phyloP scores from a whole-genome alignment of 768 basidiomycete species.

The Trametes elegans region DNA sequence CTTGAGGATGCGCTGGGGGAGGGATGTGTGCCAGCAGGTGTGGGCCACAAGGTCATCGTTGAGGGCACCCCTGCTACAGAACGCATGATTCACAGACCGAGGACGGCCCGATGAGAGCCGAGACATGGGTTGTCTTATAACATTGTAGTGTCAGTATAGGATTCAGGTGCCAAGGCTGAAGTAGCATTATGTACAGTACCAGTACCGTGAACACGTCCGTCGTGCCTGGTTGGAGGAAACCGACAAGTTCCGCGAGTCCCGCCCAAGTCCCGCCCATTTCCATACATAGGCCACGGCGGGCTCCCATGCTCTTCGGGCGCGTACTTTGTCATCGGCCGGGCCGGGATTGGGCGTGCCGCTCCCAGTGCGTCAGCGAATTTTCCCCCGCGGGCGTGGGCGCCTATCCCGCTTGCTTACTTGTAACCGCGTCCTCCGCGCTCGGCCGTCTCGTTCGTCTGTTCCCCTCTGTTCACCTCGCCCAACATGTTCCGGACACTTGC shows the following conservation, averaged over 20 bases:
- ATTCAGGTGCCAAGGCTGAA: too few species aligned
- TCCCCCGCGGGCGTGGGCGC: neutral
- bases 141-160: too few species aligned
- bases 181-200: too few species aligned
- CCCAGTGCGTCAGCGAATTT: conserved; percentile 17
- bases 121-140: too few species aligned
- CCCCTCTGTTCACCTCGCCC: neutral
- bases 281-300: neutral
- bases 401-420: conserved; percentile 6
- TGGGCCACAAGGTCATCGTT: conserved; percentile 64
- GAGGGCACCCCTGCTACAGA: conserved; percentile 47
- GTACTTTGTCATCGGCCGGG: conserved; percentile 10
- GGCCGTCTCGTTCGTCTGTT: neutral
- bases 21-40: conserved; percentile 75
- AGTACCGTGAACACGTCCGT: too few species aligned
- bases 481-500: conserved; percentile 55
- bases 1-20: conserved; percentile 69
- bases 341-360: neutral
- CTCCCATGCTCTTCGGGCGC: conserved; percentile 5
- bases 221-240: too few species aligned
- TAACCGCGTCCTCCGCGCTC: neutral
- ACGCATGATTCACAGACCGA: conserved; percentile 22
- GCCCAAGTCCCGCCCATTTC: neutral
- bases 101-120: too few species aligned
- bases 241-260: too few species aligned